phyloP scores from a whole-genome alignment of 2,329 filamentous ascomycete species.

The Diaporthe humulicola region DNA sequence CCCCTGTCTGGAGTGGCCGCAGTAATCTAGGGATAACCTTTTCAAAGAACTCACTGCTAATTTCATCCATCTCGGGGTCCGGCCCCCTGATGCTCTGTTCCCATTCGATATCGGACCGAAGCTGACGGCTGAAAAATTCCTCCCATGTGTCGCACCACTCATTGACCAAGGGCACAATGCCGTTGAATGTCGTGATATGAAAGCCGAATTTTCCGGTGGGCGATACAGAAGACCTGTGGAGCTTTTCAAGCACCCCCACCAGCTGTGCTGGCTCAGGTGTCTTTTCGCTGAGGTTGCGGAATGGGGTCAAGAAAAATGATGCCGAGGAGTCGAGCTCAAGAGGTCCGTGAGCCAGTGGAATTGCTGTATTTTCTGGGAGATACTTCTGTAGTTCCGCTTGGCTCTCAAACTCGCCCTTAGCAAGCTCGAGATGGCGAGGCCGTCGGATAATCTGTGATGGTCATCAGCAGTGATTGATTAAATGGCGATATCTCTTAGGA shows the following conservation, averaged over 20 bases:
- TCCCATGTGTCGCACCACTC: conserved; percentile 55
- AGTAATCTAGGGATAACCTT: conserved; percentile 61
- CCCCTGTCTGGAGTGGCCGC: conserved; percentile 55
- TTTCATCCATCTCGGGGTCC: conserved; percentile 47
- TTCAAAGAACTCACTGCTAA: conserved; percentile 50
- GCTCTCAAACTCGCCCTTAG: neutral
- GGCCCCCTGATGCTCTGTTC: conserved; percentile 48
- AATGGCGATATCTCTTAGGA: neutral
- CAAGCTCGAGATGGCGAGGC: neutral
- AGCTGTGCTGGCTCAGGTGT: neutral
- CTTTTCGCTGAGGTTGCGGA: neutral
- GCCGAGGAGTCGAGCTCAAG: neutral
- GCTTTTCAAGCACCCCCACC: conserved; percentile 42
- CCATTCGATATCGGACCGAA: conserved; percentile 48
- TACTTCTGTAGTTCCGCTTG: neutral
- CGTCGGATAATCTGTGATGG: neutral
- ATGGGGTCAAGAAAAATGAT: conserved; percentile 1
- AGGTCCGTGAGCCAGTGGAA: neutral
- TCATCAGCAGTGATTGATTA: neutral
- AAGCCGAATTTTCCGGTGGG: conserved; percentile 55
- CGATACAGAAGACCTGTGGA: conserved; percentile 49
- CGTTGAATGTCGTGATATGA: conserved; percentile 49
- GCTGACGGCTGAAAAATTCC: conserved; percentile 50
- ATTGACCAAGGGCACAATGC: conserved; percentile 48
- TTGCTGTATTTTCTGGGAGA: neutral